These are phyloP conservation scores for Ichthyophonus hoferi DNA, from an alignment of 208 protist genomes.

Conservation along the genomic window DNA sequence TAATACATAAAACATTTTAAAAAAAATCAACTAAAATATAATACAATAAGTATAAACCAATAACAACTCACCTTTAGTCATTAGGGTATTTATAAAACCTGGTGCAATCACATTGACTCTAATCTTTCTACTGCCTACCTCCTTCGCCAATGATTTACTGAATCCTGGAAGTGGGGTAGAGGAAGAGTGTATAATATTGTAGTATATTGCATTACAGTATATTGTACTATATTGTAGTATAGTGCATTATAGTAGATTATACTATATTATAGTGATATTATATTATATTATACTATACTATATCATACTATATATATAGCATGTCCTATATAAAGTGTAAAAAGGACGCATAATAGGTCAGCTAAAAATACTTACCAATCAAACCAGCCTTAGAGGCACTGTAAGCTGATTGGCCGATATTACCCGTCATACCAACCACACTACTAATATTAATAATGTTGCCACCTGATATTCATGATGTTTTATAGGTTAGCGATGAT, in stretches of 20 bases:
- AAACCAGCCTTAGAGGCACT: constrained; percentile 15
- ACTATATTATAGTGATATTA: too few species aligned
- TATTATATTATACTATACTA: too few species aligned
- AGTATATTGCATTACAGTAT: too few species aligned
- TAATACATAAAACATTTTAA: too few species aligned
- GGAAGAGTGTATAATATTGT: too few species aligned
- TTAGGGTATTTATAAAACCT: constrained; percentile 41
- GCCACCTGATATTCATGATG: background rate
- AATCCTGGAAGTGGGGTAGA: constrained; percentile 9
- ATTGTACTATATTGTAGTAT: too few species aligned
- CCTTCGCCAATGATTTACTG: constrained; percentile 28
- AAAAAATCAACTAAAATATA: too few species aligned
- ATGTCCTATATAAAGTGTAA: background rate
- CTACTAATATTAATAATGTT: constrained; percentile 28
- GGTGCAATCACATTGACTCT: constrained; percentile 43
- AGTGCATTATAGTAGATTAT: too few species aligned
- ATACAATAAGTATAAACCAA: too few species aligned
- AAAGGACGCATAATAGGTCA: background rate
- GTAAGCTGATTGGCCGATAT: constrained; percentile 18
- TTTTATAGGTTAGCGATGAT: background rate
- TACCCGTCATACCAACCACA: background rate
- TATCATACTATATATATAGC: too few species aligned
- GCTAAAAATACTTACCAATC: constrained; percentile 9
- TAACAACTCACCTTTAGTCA: constrained; percentile 16
- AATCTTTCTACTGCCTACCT: constrained; percentile 30